Base-by-base conservation (phyloP, 2,329 filamentous ascomycete species). In the Gyromitra esculenta region DNA sequence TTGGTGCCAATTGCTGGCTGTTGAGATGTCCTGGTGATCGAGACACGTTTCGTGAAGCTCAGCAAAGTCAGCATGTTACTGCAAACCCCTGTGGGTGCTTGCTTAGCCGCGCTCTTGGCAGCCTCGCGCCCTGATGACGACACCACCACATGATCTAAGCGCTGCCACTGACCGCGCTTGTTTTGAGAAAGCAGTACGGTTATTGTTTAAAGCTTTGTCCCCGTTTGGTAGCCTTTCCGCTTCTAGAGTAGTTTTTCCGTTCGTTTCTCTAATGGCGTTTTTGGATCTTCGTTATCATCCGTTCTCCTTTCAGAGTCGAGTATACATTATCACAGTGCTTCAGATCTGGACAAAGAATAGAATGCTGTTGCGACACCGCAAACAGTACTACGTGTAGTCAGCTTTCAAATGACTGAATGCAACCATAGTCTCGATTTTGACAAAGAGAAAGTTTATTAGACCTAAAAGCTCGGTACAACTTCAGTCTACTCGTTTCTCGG, bases 31-130 rank as follows among this genome's bases (percentile, higher is more conserved):
- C 37, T 63, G 52, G 31, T 59, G 72, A 75, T 70, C 62, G 62
- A 73, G 72, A 75, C 72, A 75, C 72, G 72, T 75, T 75, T 75
- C 72, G 72, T 60, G 69, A 71, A 72, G 60, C 69, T 72, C 15
- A 72, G 57, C 48, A 68, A 64, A 72, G 69, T 65, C 59, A 62
- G 66, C 66, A 59, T n/a, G 31, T 48, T 39, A 25, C 63, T 67
- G 35, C 45, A 43, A 18, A 37, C 48, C 69, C 68, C 68, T 72
- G 59, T 45, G 31, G 9, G 39, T 57, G 37, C 9, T 31, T 52
- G 31, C n/a, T 9, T 59, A 75, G 69, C 65, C 72, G 72, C 72
- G 39, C 45, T 65, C 72, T 75, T 68, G 65, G 72, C 72, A 39
- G 21, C 3, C 37, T 11, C 64, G 64, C 39, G 39, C n/a, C 41